Conservation (phyloP, 1,284 basidiomycete species). For the Cystobasidium pallidum region DNA sequence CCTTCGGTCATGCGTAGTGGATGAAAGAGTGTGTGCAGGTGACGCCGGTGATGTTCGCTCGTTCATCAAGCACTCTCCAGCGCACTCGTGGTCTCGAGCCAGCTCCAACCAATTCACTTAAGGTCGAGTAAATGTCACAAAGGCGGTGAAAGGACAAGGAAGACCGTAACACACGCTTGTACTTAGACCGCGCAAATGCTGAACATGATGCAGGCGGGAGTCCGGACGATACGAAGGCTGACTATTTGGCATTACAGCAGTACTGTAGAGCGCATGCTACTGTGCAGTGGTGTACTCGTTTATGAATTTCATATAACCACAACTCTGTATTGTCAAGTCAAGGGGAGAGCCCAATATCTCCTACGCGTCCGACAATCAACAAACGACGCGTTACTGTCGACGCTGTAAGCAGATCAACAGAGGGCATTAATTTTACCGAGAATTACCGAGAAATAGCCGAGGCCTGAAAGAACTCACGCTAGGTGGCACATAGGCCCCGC, state of each 20-base stretch:
- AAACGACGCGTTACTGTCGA: not conserved
- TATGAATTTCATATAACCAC: not conserved
- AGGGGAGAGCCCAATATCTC: not conserved
- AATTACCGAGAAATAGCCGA: not conserved
- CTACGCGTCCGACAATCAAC: not conserved
- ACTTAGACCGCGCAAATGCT: no score
- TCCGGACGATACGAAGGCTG: no score
- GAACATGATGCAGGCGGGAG: no score
- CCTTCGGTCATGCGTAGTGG: not conserved
- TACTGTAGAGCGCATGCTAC: no score
- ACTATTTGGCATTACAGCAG: not conserved
- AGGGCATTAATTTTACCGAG: not conserved
- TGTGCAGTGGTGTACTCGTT: no score
- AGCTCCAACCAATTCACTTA: not conserved
- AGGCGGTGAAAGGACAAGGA: conserved; percentile 2
- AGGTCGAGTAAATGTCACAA: not conserved
- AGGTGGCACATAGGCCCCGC: conserved; percentile 40
- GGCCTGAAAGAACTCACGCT: conserved; percentile 15
- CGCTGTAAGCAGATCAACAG: not conserved
- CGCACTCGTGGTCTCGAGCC: not conserved
- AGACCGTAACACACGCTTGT: not conserved
- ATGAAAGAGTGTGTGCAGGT: conserved; percentile 9
- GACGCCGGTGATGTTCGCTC: not conserved
- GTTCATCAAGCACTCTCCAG: conserved; percentile 26
- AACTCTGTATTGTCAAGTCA: no score